phyloP scores from a whole-genome alignment of 2,329 filamentous ascomycete species.

The Colletotrichum orchidophilum region DNA sequence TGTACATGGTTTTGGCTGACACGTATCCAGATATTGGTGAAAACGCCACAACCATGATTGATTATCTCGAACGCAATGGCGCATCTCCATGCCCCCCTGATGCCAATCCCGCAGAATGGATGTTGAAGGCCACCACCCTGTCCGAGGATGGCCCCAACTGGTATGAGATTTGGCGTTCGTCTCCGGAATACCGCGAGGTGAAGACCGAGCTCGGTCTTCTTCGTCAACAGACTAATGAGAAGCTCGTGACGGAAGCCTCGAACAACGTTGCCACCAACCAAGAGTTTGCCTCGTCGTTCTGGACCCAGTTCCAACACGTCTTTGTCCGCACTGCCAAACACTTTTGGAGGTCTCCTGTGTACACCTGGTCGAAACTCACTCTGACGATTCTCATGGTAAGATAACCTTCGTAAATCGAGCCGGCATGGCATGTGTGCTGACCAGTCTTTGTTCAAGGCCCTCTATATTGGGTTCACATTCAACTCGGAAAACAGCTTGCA shows the following conservation, averaged over 20 bases:
- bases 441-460: constrained; percentile 49
- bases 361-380: constrained; percentile 73
- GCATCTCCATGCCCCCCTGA: constrained; percentile 60
- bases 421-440: not conserved
- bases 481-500: constrained; percentile 65
- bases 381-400: constrained; percentile 54
- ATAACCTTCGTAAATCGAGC: not conserved
- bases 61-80: constrained; percentile 71
- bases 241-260: not conserved
- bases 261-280: constrained; percentile 39
- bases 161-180: constrained; percentile 45
- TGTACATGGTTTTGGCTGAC: not conserved
- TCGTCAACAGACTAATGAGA: not conserved
- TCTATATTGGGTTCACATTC: constrained; percentile 77
- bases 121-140: constrained; percentile 57
- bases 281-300: constrained; percentile 78
- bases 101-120: constrained; percentile 75
- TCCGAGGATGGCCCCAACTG: constrained; percentile 45
- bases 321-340: constrained; percentile 73
- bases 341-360: constrained; percentile 77
- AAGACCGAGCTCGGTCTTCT: constrained; percentile 41
- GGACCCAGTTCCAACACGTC: constrained; percentile 67
- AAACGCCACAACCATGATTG: constrained; percentile 57
- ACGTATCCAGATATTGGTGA: constrained; percentile 38
- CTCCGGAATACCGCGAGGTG: constrained; percentile 41